These are phyloP conservation scores for Lepiota venenata DNA, from an alignment of 768 basidiomycete genomes.

Conservation along the genomic window DNA sequence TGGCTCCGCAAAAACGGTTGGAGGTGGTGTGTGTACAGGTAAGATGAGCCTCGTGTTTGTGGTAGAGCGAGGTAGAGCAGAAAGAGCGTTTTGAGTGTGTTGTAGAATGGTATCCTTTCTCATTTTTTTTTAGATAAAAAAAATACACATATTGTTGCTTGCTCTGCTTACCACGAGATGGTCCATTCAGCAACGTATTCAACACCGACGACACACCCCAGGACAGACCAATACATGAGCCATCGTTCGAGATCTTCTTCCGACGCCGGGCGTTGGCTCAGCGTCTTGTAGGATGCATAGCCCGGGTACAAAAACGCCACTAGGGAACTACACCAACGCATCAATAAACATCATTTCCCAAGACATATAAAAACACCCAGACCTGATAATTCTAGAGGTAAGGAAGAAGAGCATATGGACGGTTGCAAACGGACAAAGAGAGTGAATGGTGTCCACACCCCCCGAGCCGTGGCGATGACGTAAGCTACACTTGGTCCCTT, in stretches of 20 bases:
- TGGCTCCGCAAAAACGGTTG: conserved; percentile 81
- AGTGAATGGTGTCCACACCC: too few relatives aligned
- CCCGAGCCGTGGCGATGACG: too few relatives aligned
- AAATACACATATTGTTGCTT: too few relatives aligned
- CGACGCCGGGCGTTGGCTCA: conserved; percentile 82
- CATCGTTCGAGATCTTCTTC: conserved; percentile 87
- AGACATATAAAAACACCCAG: conserved; percentile 11
- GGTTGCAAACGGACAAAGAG: too few relatives aligned
- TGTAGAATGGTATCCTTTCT: conserved; percentile 86
- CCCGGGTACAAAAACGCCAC: conserved; percentile 87
- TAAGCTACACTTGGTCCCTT: too few relatives aligned
- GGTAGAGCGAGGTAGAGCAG: conserved; percentile 90
- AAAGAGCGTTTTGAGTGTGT: conserved; percentile 74
- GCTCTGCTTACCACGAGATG: conserved; percentile 68
- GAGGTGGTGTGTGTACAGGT: conserved; percentile 77
- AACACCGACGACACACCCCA: conserved; percentile 75
- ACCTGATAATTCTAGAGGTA: conserved; percentile 48
- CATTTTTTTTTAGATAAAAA: not conserved
- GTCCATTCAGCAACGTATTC: conserved; percentile 89
- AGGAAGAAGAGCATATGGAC: conserved; percentile 50
- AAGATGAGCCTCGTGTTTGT: conserved; percentile 84
- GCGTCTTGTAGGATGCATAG: conserved; percentile 95
- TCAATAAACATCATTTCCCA: not conserved
- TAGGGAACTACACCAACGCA: not conserved
- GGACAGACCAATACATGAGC: conserved; percentile 97